These are phyloP conservation scores for Mycena venus DNA, from an alignment of 768 basidiomycete species.

Conservation along the genomic window DNA sequence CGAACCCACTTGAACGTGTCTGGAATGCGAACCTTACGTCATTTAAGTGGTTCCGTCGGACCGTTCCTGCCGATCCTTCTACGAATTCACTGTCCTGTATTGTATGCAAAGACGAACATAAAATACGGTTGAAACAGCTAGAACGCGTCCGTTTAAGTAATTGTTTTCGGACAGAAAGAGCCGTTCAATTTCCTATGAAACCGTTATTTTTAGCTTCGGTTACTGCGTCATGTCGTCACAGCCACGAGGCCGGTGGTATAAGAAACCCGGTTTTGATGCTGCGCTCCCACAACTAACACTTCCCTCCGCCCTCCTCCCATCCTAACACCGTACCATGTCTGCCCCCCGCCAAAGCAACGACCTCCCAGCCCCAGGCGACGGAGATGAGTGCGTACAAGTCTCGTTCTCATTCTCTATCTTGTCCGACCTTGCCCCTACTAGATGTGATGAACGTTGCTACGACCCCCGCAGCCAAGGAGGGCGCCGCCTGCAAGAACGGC, in stretches of 20 bases:
- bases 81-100: too few relatives aligned
- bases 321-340: conserved; percentile 33
- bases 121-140: too few relatives aligned
- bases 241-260: conserved; percentile 16
- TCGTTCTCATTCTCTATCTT: neutral
- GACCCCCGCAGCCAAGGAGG: conserved; percentile 26
- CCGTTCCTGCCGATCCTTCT: too few relatives aligned
- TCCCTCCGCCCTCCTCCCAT: neutral
- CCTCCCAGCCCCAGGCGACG: conserved; percentile 70
- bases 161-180: too few relatives aligned
- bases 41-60: too few relatives aligned
- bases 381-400: conserved; percentile 69
- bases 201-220: neutral
- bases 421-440: conserved; percentile 33
- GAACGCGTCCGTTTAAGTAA: too few relatives aligned
- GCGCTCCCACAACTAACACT: conserved; percentile 9
- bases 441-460: conserved; percentile 61
- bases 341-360: conserved; percentile 51
- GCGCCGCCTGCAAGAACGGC: conserved; percentile 31
- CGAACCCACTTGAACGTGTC: too few relatives aligned
- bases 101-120: too few relatives aligned
- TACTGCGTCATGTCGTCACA: neutral
- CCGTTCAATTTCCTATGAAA: too few relatives aligned
- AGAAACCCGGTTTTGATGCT: conserved; percentile 9
- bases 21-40: too few relatives aligned